phyloP scores from a whole-genome alignment of 2,329 filamentous ascomycete genomes.

The Zymoseptoria pseudotritici region DNA sequence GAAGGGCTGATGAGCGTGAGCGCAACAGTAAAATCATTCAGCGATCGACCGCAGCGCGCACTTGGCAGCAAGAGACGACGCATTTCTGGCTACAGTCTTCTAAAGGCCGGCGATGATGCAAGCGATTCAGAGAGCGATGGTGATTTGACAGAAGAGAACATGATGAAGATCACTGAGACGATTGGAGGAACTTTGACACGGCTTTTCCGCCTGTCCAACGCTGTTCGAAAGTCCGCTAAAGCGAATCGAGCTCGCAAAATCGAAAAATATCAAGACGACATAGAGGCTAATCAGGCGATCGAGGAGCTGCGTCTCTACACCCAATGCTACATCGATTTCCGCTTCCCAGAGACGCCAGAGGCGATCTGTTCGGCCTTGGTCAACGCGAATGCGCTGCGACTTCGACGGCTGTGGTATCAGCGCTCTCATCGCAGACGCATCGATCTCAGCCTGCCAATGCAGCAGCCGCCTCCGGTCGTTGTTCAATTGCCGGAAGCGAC shows the following conservation, averaged over 20 bases:
- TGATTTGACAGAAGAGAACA: not conserved
- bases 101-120: not conserved
- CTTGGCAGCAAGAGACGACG: not conserved
- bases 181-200: not conserved
- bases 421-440: not conserved
- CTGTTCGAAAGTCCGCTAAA: not conserved
- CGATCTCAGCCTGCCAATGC: not conserved
- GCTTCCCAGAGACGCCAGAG: not conserved
- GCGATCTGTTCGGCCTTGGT: not conserved
- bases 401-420: not conserved
- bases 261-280: not conserved
- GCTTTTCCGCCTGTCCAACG: not conserved
- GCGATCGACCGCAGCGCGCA: not conserved
- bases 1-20: not conserved
- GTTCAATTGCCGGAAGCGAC: not conserved
- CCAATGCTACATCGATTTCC: not conserved
- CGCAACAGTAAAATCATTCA: not conserved
- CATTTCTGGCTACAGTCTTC: not conserved
- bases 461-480: not conserved
- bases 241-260: not conserved
- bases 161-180: not conserved
- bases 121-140: not conserved
- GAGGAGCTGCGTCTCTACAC: not conserved
- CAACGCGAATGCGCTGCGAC: not conserved
- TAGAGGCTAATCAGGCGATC: not conserved